A percentile compares a stretch with the other conserved stretches of the same genome.
Evolutionary conservation across 441 rosid species (phyloP).

Genomic region (Arabidopsis hybrid): DNA sequence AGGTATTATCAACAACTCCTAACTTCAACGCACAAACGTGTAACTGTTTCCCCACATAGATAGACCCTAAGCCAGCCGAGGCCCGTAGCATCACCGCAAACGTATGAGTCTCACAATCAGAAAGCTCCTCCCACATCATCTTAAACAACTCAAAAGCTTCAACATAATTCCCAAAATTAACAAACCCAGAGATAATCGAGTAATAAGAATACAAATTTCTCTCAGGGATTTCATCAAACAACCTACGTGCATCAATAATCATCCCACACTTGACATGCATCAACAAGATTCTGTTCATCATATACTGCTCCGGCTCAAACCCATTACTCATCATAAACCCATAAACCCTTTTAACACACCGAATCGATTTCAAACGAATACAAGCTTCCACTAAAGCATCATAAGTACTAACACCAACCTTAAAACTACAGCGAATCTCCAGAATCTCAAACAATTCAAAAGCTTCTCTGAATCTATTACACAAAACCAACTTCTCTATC

Average conservation of each 20-base stretch:
- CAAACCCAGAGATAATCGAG: conserved; percentile 66
- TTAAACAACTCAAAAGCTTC: conserved; percentile 77
- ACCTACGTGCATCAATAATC: conserved; percentile 70
- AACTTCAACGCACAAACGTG: conserved; percentile 72
- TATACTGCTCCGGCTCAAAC: conserved; percentile 64
- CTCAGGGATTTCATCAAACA: conserved; percentile 83
- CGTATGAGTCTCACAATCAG: conserved; percentile 64
- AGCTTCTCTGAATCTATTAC: conserved; percentile 66
- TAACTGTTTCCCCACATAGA: conserved; percentile 70
- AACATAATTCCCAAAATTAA: conserved; percentile 61
- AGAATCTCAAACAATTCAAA: conserved; percentile 85
- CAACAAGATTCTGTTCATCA: conserved; percentile 73
- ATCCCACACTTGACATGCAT: conserved; percentile 86
- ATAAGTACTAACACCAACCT: conserved; percentile 62
- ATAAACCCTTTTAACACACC: conserved; percentile 73
- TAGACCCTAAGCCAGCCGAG: conserved; percentile 66
- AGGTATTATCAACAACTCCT: conserved; percentile 57
- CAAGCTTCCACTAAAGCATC: conserved; percentile 83
- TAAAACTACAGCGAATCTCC: conserved; percentile 64
- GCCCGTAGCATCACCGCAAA: conserved; percentile 74
- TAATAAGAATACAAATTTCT: conserved; percentile 75
- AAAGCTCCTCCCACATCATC: conserved; percentile 77
- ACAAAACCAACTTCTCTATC: conserved; percentile 76
- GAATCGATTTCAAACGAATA: conserved; percentile 69
- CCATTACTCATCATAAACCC: conserved; percentile 62